Evolutionary conservation across 108 stramenopile species (phyloP), one percentile per base, ranked within the genome.

Genomic region (Conticribra weissflogii): DNA sequence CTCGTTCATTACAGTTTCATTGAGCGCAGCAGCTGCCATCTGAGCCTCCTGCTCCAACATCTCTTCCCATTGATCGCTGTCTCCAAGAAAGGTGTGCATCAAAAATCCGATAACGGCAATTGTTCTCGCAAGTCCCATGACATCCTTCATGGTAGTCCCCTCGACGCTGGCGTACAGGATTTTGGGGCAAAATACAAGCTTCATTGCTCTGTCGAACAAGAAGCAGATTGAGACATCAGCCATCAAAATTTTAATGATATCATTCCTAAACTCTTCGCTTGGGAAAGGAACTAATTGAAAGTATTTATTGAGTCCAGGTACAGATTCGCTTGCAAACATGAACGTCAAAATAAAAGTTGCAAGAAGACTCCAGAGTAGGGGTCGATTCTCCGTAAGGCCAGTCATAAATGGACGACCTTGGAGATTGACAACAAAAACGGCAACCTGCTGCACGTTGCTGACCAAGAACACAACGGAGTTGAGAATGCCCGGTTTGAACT

Each of bases 401-500:
- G 88, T 95, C 98, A 99, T 99, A 82, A 97, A 99, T 12, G 98
- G 98, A 14, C 94, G 80, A 17, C 98, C 98, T 87, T 99, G 98
- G 25, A 97, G 86, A 69, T 98, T 98, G 33, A 98, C 98, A 52
- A 99, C 92, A 81, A 98, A 97, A 23, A 99, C 98, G 14, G 94
- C 93, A 31, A 98, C 97, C 72, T 96, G 93, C 78, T 98, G 98
- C 5, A 97, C 96, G 64, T 96, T 97, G 62, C 85, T 88, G 27
- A 97, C 96, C 19, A 98, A 79, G 54, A 98, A 98, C 3, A 98
- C 97, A n/a, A 97, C 97, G 46, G 59, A 58, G 55, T 92, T 92
- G 71, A 97, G 68, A 31, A 98, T 92, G 31, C 92, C 93, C 12
- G 96, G 93, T 72, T 93, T 93, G 91, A 97, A 96, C 8, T 85